phyloP scores from a whole-genome alignment of 2,329 filamentous ascomycete genomes.

The Monilinia laxa region DNA sequence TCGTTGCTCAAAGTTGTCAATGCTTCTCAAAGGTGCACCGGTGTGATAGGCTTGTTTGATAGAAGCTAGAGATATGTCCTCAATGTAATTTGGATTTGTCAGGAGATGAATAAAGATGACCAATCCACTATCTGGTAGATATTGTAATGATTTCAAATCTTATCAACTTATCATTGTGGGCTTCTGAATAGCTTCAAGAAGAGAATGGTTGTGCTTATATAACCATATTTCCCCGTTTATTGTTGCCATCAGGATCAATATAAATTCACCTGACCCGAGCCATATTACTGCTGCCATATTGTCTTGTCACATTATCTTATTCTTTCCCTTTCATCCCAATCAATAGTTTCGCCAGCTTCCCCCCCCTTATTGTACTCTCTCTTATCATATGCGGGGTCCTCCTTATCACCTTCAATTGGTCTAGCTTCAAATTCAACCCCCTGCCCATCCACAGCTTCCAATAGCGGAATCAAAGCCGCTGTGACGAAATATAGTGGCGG shows the following conservation, averaged over 20 bases:
- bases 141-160: background rate
- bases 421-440: background rate
- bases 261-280: too few species aligned
- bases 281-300: too few species aligned
- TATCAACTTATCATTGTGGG: background rate
- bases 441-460: background rate
- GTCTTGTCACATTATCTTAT: too few species aligned
- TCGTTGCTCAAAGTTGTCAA: background rate
- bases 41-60: background rate
- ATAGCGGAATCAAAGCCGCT: constrained; percentile 13
- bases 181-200: constrained; percentile 8
- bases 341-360: background rate
- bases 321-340: background rate
- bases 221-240: too few species aligned
- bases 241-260: too few species aligned
- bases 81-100: background rate
- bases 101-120: background rate
- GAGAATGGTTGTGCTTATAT: too few species aligned
- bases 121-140: constrained; percentile 3
- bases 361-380: too few species aligned
- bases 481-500: constrained; percentile 8
- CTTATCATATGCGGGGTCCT: constrained; percentile 10
- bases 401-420: background rate
- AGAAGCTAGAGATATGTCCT: background rate
- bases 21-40: background rate